phyloP scores from a whole-genome alignment of 129 eudicot species.

The Logfia minima region DNA sequence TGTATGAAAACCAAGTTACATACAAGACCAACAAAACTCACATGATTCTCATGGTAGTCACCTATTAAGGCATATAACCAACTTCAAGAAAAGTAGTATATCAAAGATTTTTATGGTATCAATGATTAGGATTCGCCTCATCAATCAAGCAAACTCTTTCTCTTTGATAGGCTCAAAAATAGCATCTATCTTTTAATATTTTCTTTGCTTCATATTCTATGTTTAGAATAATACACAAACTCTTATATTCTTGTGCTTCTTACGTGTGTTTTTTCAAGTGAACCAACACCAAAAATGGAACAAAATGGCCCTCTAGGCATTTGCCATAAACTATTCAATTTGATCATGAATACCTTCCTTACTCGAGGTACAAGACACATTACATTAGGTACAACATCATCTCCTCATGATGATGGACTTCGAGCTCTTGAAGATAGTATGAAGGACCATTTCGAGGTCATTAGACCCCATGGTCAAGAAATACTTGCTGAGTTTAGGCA shows the following conservation, averaged over 20 bases:
- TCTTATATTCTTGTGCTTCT: constrained; percentile 31
- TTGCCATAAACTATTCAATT: constrained; percentile 39
- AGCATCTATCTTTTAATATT: constrained; percentile 9
- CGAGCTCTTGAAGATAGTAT: constrained; percentile 1
- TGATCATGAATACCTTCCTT: constrained; percentile 35
- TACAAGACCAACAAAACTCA: not conserved
- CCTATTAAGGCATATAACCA: constrained; percentile 41
- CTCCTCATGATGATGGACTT: constrained; percentile 1
- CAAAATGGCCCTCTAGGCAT: constrained; percentile 35
- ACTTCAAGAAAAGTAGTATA: constrained; percentile 31
- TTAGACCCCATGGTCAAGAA: constrained; percentile 22
- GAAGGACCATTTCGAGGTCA: not conserved
- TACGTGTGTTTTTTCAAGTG: constrained; percentile 1
- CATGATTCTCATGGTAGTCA: constrained; percentile 18
- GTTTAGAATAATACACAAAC: constrained; percentile 33
- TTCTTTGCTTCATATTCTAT: constrained; percentile 31
- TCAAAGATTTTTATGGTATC: constrained; percentile 18
- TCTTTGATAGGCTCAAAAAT: constrained; percentile 16
- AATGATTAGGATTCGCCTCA: constrained; percentile 22
- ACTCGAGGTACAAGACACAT: constrained; percentile 20
- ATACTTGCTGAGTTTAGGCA: constrained; percentile 35
- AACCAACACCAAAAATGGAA: constrained; percentile 21
- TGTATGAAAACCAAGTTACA: too few relatives aligned
- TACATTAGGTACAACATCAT: constrained; percentile 2
- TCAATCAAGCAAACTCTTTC: constrained; percentile 39